Base-by-base conservation (phyloP, 2,329 filamentous ascomycete species). In the Lachnum nothofagi region DNA sequence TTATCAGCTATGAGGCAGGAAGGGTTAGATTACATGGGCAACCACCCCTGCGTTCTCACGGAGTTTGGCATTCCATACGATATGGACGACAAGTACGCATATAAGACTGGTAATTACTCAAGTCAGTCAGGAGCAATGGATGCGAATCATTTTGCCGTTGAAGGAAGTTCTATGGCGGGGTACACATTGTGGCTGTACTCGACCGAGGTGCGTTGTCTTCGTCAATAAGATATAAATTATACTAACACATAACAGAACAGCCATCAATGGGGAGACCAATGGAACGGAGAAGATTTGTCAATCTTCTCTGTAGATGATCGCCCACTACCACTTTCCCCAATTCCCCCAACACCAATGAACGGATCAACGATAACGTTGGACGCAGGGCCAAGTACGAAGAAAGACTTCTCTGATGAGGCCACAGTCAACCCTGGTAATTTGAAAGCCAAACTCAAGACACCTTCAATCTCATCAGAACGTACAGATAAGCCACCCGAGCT, bases 11-110 rank as follows among this genome's bases (percentile, higher is more conserved):
- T 98, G 44, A 79, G 83, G 42, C 78, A 94, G 57, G 93, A 98
- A 68, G 94, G 91, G 0, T 70, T 86, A n/a, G 85, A 95, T 47
- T 83, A 89, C 51, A 88, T 90, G 74, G 93, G 93, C 17, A 82
- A 86, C 19, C 91, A 94, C 60, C 93, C 93, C 0, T 89, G 90
- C 59, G 70, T 98, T 4, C 82, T 96, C 67, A 94, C 89, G 0
- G 93, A 98, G 65, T 97, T 97, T 62, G 93, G 93, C 6, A 96
- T 98, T 50, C 93, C 93, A 0, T 98, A 95, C 65, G 93, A 98
- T 65, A 97, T 98, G 94, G 91, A 98, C 63, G 84, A 95, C 57
- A 91, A 95, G 68, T 77, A 93, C 63, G 93, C 93, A 1, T 98
- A 98, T 70, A 88, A 89, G 69, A 95, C 89, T 5, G 93, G 94